Evolutionary conservation across 257 asterid species (phyloP), one percentile per base, ranked within the genome.

Genomic region (Gardenia jasminoides): DNA sequence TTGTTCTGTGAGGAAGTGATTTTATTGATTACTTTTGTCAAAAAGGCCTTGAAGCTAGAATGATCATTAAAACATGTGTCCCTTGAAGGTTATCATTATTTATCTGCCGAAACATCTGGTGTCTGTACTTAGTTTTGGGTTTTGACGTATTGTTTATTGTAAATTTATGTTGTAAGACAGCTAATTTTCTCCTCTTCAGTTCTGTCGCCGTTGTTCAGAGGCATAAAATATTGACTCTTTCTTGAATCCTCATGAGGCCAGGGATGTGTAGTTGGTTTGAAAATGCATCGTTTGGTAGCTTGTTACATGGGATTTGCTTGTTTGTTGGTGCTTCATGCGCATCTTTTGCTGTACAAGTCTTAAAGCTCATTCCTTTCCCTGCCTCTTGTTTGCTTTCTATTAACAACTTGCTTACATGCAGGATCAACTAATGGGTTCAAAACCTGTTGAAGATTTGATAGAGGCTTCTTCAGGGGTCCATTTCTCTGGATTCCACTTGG

Each of bases 401-500:
- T 31, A 56, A 22, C 30, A 44, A 9, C 39, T 33, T 72, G 67
- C 26, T 80, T 80, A 83, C 80, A 86, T 74, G 76, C 79, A 79
- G 75, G 76, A 67, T 69, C 80, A 79, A 77, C 39, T 74, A 58
- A 96, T 96, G 98, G 99, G 97, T 86, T 89, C 98, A 76, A 87
- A 87, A 84, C 87, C 93, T 72, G 96, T 91, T 77, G 99, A 96
- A 78, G 97, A 96, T 87, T 73, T 96, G 88, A 89, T 93, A 74
- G 96, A 91, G 86, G 93, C 97, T 80, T 93, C 93, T 78, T 92
- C 97, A 26, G 96, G 97, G 67, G 99, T 84, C 85, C 99, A 93
- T 90, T 92, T 89, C 83, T 91, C 99, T 58, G 98, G 99, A 72
- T 92, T 96, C 86, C 99, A 87, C 85, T 81, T 96, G 84, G 86